Evolutionary conservation across 345 rosid genomes (phyloP).

Genomic region (Eucalyptus shirleyi): DNA sequence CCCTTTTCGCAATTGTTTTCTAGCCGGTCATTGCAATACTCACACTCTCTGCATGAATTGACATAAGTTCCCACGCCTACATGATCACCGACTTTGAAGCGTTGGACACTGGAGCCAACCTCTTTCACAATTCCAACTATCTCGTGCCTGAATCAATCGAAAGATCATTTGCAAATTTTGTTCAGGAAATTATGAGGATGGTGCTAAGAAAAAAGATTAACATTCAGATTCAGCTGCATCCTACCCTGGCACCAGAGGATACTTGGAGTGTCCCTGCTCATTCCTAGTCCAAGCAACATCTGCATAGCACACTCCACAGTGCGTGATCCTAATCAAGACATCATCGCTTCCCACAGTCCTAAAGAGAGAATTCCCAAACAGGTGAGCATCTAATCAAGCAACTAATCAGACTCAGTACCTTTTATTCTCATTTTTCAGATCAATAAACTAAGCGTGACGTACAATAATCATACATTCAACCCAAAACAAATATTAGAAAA

Average conservation of each 20-base stretch:
- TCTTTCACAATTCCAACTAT: constrained; percentile 73
- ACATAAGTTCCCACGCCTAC: constrained; percentile 93
- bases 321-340: constrained; percentile 63
- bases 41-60: constrained; percentile 74
- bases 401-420: background rate
- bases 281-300: constrained; percentile 74
- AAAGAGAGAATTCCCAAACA: background rate
- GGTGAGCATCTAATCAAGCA: background rate
- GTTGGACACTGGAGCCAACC: constrained; percentile 56
- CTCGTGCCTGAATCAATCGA: constrained; percentile 45
- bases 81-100: constrained; percentile 68
- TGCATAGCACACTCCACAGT: constrained; percentile 91
- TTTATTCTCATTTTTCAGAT: background rate
- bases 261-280: constrained; percentile 41
- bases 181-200: background rate
- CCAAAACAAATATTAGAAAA: background rate
- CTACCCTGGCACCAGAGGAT: constrained; percentile 93
- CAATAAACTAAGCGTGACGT: background rate
- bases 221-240: background rate
- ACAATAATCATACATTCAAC: background rate
- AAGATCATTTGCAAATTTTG: background rate
- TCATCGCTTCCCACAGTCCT: constrained; percentile 59
- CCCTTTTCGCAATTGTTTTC: constrained; percentile 50
- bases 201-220: background rate
- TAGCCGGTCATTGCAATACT: constrained; percentile 35